Evolutionary conservation across 2,329 filamentous ascomycete genomes (phyloP).

Genomic region (Aspergillus uvarum): DNA sequence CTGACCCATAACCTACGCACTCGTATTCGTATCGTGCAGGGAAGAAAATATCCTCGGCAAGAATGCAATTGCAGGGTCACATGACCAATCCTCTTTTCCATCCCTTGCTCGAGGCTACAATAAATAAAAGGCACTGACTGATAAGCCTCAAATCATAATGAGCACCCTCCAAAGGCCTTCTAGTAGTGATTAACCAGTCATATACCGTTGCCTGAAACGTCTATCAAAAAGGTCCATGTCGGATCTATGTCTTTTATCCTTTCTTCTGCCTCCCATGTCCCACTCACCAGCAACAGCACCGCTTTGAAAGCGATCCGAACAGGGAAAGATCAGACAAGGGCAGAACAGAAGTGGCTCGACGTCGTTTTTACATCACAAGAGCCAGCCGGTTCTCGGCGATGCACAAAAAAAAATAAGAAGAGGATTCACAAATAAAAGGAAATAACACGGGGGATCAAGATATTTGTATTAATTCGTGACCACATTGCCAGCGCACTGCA

Average conservation of each 20-base stretch:
- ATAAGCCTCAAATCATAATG: background rate
- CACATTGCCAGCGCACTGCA: constrained; percentile 24
- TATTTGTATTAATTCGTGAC: constrained; percentile 25
- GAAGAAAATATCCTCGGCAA: too few relatives aligned
- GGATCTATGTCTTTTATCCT: constrained; percentile 11
- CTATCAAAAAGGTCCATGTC: constrained; percentile 15
- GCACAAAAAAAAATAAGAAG: constrained; percentile 2
- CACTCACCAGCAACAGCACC: background rate
- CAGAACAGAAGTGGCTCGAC: background rate
- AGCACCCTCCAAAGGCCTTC: background rate
- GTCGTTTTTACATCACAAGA: constrained; percentile 14
- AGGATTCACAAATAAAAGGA: constrained; percentile 8
- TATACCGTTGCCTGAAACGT: constrained; percentile 14
- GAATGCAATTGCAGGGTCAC: background rate
- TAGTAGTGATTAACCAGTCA: constrained; percentile 9
- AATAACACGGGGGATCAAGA: constrained; percentile 13
- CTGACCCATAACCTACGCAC: background rate
- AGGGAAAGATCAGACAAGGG: background rate
- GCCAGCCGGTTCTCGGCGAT: constrained; percentile 10
- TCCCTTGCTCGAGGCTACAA: background rate
- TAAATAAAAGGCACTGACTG: too few relatives aligned
- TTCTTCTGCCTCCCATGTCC: background rate
- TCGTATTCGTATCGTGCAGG: background rate
- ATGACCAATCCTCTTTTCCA: background rate
- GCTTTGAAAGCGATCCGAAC: background rate